These are phyloP conservation scores for Lentinula sp. DNA, from an alignment of 768 basidiomycete species.

Conservation along the genomic window DNA sequence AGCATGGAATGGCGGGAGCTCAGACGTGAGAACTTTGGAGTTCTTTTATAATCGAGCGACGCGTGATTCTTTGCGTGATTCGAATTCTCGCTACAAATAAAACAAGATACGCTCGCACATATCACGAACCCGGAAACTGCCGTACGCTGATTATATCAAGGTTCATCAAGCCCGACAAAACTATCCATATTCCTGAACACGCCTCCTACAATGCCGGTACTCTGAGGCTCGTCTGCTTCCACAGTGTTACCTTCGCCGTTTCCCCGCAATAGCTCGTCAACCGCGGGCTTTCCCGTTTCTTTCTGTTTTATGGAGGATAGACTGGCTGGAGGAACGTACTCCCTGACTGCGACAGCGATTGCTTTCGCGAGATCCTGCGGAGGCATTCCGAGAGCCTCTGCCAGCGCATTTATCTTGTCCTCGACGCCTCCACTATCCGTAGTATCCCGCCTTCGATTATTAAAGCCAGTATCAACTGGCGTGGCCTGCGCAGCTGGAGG, in stretches of 20 bases:
- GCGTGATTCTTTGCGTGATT: no score
- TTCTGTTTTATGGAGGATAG: slow-evolving; percentile 47
- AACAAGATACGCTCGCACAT: no score
- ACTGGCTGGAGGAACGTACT: slow-evolving; percentile 55
- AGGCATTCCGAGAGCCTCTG: slow-evolving; percentile 56
- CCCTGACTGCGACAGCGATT: slow-evolving; percentile 52
- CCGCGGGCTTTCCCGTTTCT: slow-evolving; percentile 36
- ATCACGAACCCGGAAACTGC: no score
- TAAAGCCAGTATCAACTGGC: slow-evolving; percentile 7
- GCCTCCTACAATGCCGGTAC: slow-evolving; percentile 21
- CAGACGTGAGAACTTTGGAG: not conserved
- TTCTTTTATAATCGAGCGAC: no score
- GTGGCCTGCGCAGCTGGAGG: slow-evolving; percentile 16
- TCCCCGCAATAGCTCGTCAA: slow-evolving; percentile 30
- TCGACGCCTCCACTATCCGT: slow-evolving; percentile 34
- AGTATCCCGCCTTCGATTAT: not conserved
- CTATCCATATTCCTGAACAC: slow-evolving; percentile 28
- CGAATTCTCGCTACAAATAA: no score
- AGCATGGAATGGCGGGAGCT: not conserved
- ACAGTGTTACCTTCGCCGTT: slow-evolving; percentile 10
- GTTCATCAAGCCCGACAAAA: slow-evolving; percentile 45
- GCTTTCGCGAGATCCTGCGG: slow-evolving; percentile 57
- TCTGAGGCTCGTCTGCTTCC: slow-evolving; percentile 7
- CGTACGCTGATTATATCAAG: slow-evolving; percentile 12
- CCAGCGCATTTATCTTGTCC: slow-evolving; percentile 51